A percentile compares a stretch with the other conserved stretches of the same genome.
These are phyloP conservation scores for Leishmania gerbilli DNA, from an alignment of 208 protist genomes.

Conservation along the genomic window DNA sequence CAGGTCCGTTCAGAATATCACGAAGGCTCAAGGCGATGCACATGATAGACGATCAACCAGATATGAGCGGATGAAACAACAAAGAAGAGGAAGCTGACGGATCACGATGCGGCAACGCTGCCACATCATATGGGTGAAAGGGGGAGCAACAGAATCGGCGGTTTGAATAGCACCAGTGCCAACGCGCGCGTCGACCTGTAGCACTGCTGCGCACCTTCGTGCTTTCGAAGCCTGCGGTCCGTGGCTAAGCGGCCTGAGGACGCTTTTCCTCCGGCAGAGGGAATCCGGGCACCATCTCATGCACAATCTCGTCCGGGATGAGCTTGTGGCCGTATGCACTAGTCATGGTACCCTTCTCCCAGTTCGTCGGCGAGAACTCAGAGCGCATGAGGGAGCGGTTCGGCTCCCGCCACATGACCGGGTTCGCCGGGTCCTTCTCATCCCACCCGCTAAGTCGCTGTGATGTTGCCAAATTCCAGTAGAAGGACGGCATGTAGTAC, in stretches of 20 bases:
- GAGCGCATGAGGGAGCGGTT: constrained; percentile 91
- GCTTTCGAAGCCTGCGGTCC: not conserved
- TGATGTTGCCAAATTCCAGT: constrained; percentile 86
- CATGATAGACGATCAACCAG: not conserved
- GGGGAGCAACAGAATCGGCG: not conserved
- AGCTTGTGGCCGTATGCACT: constrained; percentile 85
- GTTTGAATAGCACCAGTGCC: not conserved
- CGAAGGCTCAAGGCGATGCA: not conserved
- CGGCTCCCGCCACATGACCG: constrained; percentile 86
- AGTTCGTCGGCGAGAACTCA: constrained; percentile 90
- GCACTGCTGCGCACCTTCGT: not conserved
- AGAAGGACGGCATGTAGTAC: constrained; percentile 79
- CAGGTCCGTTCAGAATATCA: not conserved
- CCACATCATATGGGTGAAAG: not conserved
- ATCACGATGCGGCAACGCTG: not conserved
- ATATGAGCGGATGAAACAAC: not conserved
- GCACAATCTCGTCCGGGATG: constrained; percentile 85
- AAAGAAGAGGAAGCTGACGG: not conserved
- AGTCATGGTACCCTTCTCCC: constrained; percentile 86
- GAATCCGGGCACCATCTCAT: constrained; percentile 88
- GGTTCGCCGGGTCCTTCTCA: constrained; percentile 86
- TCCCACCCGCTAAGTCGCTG: constrained; percentile 90
- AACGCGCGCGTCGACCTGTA: not conserved
- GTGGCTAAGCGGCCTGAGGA: constrained; percentile 26
- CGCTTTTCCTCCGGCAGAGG: constrained; percentile 90